Evolutionary conservation across 257 asterid species (phyloP).

Genomic region (Lycium ferocissimum): DNA sequence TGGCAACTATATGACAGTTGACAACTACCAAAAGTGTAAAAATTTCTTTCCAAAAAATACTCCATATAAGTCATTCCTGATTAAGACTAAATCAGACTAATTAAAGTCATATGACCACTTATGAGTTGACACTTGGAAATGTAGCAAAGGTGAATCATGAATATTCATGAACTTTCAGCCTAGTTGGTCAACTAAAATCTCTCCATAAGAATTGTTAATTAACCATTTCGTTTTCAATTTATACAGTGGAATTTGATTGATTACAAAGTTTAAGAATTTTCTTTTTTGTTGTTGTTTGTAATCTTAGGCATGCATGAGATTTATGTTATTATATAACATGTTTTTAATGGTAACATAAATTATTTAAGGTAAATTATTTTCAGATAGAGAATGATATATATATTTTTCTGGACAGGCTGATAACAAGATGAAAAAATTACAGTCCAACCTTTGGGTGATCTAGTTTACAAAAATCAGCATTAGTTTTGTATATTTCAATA

Average conservation of each 20-base stretch:
- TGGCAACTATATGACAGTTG: slow-evolving; percentile 22
- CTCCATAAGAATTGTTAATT: background rate
- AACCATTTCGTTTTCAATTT: background rate
- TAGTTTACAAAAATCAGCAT: too few species aligned
- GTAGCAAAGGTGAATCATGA: background rate
- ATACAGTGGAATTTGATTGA: background rate
- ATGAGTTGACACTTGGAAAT: slow-evolving; percentile 29
- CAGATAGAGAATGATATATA: too few species aligned
- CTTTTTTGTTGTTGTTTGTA: too few species aligned
- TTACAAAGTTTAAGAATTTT: background rate
- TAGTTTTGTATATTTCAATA: too few species aligned
- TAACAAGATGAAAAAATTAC: too few species aligned
- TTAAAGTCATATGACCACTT: background rate
- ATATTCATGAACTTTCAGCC: background rate
- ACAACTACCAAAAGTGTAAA: slow-evolving; percentile 15
- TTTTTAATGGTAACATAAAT: too few species aligned
- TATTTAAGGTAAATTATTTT: too few species aligned
- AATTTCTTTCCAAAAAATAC: too few species aligned
- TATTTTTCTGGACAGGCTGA: too few species aligned
- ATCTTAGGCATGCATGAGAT: too few species aligned
- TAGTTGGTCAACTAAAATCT: slow-evolving; percentile 2
- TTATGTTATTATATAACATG: too few species aligned
- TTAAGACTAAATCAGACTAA: background rate
- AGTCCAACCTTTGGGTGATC: too few species aligned
- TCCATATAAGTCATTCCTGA: background rate